phyloP scores from a whole-genome alignment of 805 yeast genomes.

The Monosporozyma servazzii region DNA sequence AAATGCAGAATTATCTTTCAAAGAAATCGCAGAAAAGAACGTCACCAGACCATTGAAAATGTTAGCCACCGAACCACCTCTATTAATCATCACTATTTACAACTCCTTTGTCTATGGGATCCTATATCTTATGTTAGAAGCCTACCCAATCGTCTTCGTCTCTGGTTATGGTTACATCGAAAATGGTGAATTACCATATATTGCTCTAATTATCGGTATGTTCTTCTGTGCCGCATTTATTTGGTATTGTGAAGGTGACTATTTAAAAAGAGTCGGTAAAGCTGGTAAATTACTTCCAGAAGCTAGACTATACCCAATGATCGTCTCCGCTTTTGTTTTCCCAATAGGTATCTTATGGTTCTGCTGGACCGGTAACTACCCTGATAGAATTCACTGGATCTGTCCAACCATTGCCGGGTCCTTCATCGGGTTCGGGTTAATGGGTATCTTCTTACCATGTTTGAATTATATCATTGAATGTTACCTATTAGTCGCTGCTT shows the following conservation, averaged over 20 bases:
- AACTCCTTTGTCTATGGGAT: slow-evolving; percentile 76
- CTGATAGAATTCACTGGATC: slow-evolving; percentile 64
- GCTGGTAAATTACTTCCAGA: slow-evolving; percentile 66
- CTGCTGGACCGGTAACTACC: slow-evolving; percentile 79
- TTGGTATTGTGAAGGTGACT: slow-evolving; percentile 43
- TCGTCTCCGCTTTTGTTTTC: slow-evolving; percentile 60
- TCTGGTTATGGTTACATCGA: slow-evolving; percentile 47
- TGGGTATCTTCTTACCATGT: slow-evolving; percentile 59
- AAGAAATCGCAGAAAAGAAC: slow-evolving; percentile 54
- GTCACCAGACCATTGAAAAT: slow-evolving; percentile 59
- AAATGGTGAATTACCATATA: slow-evolving; percentile 62
- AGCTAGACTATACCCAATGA: slow-evolving; percentile 68
- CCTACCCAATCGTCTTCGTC: slow-evolving; percentile 63
- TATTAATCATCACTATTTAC: slow-evolving; percentile 59
- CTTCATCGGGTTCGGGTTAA: slow-evolving; percentile 58
- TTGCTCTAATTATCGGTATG: slow-evolving; percentile 66
- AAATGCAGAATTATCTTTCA: slow-evolving; percentile 43
- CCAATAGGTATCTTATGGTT: slow-evolving; percentile 80
- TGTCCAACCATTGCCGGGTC: slow-evolving; percentile 64
- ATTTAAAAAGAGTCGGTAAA: slow-evolving; percentile 37
- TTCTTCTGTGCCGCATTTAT: slow-evolving; percentile 40
- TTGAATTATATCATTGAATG: slow-evolving; percentile 66
- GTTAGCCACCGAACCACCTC: slow-evolving; percentile 63
- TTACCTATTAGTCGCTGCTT: slow-evolving; percentile 64
- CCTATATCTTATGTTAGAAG: slow-evolving; percentile 62